These are phyloP conservation scores for Botryotinia calthae DNA, from an alignment of 2,329 filamentous ascomycete species.

Conservation along the genomic window DNA sequence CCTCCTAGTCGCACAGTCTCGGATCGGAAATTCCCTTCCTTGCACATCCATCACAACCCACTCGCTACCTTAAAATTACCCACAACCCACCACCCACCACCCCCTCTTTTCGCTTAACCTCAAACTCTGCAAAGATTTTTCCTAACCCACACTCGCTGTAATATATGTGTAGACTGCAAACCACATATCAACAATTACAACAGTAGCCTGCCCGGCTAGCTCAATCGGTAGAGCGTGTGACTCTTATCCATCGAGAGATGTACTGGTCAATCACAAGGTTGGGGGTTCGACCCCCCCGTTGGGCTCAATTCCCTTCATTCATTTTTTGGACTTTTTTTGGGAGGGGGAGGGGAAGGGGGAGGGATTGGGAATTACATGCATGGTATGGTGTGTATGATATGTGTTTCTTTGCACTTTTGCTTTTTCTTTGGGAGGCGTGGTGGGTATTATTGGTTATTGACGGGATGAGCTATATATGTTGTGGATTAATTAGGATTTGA, in stretches of 20 bases:
- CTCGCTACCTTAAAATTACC: no score
- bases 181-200: rapidly evolving
- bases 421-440: no score
- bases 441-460: no score
- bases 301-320: neutral
- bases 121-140: constrained; percentile 10
- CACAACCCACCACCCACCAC: neutral
- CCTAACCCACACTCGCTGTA: no score
- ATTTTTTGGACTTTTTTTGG: neutral
- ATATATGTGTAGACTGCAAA: rapidly evolving
- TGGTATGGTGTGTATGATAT: no score
- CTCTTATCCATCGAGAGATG: constrained; percentile 26
- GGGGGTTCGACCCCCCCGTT: constrained; percentile 10
- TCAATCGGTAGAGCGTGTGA: constrained; percentile 39
- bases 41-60: neutral
- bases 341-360: no score
- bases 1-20: neutral
- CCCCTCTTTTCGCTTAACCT: constrained; percentile 1
- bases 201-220: constrained; percentile 30
- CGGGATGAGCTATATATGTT: no score
- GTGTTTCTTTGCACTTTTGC: no score
- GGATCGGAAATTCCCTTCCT: neutral
- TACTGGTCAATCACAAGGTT: constrained; percentile 14
- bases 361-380: no score
- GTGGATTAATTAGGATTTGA: no score